A percentile compares a stretch with the other conserved stretches of the same genome.
These are phyloP conservation scores for Entonaema liquescens DNA, from an alignment of 495 filamentous ascomycete genomes.

Conservation along the genomic window DNA sequence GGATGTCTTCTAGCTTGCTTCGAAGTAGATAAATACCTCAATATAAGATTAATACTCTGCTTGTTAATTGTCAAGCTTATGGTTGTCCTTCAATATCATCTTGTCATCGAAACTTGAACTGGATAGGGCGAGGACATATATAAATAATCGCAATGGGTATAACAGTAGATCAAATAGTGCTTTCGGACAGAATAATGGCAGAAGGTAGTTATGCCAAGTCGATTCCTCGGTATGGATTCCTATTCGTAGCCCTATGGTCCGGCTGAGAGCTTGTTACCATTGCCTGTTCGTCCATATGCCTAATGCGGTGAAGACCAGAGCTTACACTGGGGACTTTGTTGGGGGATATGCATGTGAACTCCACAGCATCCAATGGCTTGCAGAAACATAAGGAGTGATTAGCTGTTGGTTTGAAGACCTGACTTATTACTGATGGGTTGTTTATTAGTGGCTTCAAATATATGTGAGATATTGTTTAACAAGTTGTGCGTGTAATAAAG, in stretches of 20 bases:
- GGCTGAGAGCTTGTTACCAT: slow-evolving; percentile 15
- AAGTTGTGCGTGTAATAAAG: not conserved
- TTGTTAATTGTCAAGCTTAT: no score
- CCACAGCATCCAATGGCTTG: slow-evolving; percentile 20
- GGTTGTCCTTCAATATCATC: no score
- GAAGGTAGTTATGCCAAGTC: not conserved
- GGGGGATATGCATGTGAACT: slow-evolving; percentile 24
- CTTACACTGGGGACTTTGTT: slow-evolving; percentile 18
- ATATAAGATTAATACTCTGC: no score
- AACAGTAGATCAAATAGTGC: not conserved
- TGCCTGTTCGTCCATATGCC: slow-evolving; percentile 5
- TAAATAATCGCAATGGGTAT: not conserved
- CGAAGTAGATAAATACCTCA: no score
- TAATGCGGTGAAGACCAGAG: not conserved
- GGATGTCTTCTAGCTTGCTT: no score
- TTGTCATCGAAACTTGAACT: not conserved
- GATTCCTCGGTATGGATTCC: slow-evolving; percentile 21
- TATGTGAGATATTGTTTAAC: not conserved
- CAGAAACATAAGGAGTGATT: slow-evolving; percentile 13
- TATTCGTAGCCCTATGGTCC: slow-evolving; percentile 36
- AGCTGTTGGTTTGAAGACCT: not conserved
- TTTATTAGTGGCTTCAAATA: not conserved
- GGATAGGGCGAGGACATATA: not conserved
- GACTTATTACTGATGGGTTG: not conserved
- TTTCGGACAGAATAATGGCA: not conserved